phyloP scores from a whole-genome alignment of 2,329 filamentous ascomycete genomes.

The Sphaerulina musiva region DNA sequence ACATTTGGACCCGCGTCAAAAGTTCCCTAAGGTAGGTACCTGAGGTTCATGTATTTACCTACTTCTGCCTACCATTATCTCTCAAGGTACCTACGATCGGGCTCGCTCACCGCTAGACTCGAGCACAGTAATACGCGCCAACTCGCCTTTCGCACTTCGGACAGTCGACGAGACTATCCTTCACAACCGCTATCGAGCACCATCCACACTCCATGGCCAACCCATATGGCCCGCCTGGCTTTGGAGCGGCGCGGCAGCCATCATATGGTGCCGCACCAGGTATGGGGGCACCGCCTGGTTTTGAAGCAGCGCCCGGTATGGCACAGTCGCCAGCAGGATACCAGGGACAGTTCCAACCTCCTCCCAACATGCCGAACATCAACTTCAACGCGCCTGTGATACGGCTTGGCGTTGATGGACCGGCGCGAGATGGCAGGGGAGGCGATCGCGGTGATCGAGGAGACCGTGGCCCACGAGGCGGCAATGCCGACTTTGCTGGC shows the following conservation, averaged over 20 bases:
- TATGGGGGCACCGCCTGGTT: constrained; percentile 73
- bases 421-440: constrained; percentile 52
- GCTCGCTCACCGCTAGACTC: too few species aligned
- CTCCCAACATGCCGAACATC: constrained; percentile 90
- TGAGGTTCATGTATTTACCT: not conserved
- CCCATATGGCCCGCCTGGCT: constrained; percentile 46
- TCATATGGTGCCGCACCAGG: constrained; percentile 58
- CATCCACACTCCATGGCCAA: constrained; percentile 28
- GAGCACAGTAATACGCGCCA: too few species aligned
- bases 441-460: constrained; percentile 37
- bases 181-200: not conserved
- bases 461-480: constrained; percentile 24
- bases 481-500: constrained; percentile 36
- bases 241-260: constrained; percentile 48
- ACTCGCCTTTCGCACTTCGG: too few species aligned
- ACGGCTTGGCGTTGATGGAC: constrained; percentile 69
- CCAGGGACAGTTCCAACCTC: constrained; percentile 78
- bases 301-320: constrained; percentile 69
- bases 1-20: too few species aligned
- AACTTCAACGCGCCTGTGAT: constrained; percentile 98
- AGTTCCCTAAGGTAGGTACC: not conserved
- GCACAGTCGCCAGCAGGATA: constrained; percentile 70
- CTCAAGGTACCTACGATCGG: too few species aligned
- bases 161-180: too few species aligned
- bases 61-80: too few species aligned